Evolutionary conservation across 2,329 filamentous ascomycete species (phyloP).

Genomic region (Trichoderma sp.): DNA sequence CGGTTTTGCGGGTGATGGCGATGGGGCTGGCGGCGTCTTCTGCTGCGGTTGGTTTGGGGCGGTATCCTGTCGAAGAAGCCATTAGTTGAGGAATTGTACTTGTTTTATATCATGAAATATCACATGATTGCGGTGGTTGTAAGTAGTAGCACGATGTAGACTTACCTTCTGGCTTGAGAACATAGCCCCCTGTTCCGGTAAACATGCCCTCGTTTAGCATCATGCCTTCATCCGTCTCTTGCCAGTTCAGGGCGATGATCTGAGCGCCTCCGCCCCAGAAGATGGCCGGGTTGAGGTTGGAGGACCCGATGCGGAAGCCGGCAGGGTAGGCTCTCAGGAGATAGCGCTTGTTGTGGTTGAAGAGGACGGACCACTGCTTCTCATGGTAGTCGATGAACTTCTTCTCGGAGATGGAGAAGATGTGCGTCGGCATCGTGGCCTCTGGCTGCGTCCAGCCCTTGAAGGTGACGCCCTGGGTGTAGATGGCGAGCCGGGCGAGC

Average conservation of each 20-base stretch:
- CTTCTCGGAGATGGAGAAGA: conserved; percentile 66
- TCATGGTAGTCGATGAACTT: conserved; percentile 61
- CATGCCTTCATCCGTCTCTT: conserved; percentile 85
- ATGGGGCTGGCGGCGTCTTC: conserved; percentile 26
- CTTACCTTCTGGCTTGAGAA: conserved; percentile 73
- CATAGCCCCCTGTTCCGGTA: conserved; percentile 75
- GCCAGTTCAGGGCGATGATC: conserved; percentile 92
- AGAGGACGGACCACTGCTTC: conserved; percentile 54
- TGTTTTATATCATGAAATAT: not conserved
- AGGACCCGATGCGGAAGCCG: conserved; percentile 75
- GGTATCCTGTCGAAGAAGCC: conserved; percentile 29
- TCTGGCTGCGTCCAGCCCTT: conserved; percentile 72
- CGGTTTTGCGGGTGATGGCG: conserved; percentile 50
- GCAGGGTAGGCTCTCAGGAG: conserved; percentile 89
- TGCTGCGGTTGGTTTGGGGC: conserved; percentile 27
- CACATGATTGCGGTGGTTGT: not conserved
- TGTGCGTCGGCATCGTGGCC: conserved; percentile 61
- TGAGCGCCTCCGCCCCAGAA: conserved; percentile 91
- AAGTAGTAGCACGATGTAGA: not conserved
- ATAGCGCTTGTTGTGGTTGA: conserved; percentile 77
- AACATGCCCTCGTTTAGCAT: conserved; percentile 98
- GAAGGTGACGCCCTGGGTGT: conserved; percentile 81
- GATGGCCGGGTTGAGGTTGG: conserved; percentile 78
- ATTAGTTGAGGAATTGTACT: not conserved
- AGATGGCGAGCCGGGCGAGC: conserved; percentile 74